A percentile compares a stretch with the other conserved stretches of the same genome.
These are phyloP conservation scores for Eucalyptus viminalis DNA, from an alignment of 345 rosid species.

Conservation along the genomic window DNA sequence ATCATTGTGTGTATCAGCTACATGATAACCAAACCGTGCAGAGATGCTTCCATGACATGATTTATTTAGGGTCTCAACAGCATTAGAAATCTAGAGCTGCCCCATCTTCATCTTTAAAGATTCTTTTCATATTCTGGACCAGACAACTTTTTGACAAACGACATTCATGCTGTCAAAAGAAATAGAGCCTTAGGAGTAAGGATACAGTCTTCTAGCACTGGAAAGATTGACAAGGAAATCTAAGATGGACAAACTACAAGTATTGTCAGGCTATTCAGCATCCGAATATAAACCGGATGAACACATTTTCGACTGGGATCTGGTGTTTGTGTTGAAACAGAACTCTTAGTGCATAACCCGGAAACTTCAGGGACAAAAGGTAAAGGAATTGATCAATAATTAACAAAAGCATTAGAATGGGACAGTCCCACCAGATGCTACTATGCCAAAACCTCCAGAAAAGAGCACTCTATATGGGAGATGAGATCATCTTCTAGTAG, in stretches of 20 bases:
- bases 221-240: background rate
- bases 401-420: background rate
- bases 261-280: background rate
- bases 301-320: background rate
- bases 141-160: background rate
- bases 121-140: background rate
- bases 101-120: background rate
- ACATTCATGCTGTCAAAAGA: background rate
- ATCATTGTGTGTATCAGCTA: background rate
- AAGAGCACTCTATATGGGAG: background rate
- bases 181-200: background rate
- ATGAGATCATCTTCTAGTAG: background rate
- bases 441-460: background rate
- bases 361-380: background rate
- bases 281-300: background rate
- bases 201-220: background rate
- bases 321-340: background rate
- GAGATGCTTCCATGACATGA: background rate
- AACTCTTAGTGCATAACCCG: background rate
- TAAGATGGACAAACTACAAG: background rate
- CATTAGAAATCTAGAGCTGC: background rate
- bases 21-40: background rate
- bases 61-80: background rate
- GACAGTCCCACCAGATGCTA: background rate
- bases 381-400: background rate